These are phyloP conservation scores for Penicillium carneum DNA, from an alignment of 2,329 filamentous ascomycete genomes.

Conservation along the genomic window DNA sequence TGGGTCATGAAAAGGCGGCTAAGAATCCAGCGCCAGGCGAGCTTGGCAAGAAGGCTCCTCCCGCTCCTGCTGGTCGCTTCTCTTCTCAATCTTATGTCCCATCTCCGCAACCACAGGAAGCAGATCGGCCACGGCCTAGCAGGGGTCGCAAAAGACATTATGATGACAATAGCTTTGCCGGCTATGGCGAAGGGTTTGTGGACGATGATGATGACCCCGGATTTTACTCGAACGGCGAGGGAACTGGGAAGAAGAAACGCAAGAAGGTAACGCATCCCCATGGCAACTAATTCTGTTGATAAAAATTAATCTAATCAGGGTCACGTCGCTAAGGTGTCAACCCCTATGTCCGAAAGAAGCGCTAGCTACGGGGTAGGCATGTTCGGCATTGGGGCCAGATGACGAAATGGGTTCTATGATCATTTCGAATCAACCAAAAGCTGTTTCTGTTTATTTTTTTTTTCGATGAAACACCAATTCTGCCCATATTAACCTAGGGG, in stretches of 20 bases:
- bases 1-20: constrained; percentile 57
- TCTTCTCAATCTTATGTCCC: constrained; percentile 41
- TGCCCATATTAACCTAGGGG: constrained; percentile 23
- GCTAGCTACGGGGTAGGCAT: constrained; percentile 55
- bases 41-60: constrained; percentile 41
- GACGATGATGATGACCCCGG: constrained; percentile 57
- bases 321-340: constrained; percentile 51
- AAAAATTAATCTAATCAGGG: constrained; percentile 41
- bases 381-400: constrained; percentile 56
- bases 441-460: constrained; percentile 26
- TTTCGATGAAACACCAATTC: constrained; percentile 18
- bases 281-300: not conserved
- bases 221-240: constrained; percentile 55
- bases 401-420: constrained; percentile 30
- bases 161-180: constrained; percentile 60
- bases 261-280: constrained; percentile 52
- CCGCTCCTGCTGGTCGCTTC: constrained; percentile 35
- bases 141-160: constrained; percentile 60
- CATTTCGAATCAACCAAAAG: constrained; percentile 34
- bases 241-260: constrained; percentile 56
- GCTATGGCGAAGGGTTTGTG: constrained; percentile 59
- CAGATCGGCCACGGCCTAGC: constrained; percentile 51
- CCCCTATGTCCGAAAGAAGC: constrained; percentile 49
- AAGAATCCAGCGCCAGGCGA: constrained; percentile 45
- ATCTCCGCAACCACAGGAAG: constrained; percentile 40